Evolutionary conservation across 2,329 filamentous ascomycete genomes (phyloP), one percentile per base, ranked within the genome.

Genomic region (Fusarium torreyae): DNA sequence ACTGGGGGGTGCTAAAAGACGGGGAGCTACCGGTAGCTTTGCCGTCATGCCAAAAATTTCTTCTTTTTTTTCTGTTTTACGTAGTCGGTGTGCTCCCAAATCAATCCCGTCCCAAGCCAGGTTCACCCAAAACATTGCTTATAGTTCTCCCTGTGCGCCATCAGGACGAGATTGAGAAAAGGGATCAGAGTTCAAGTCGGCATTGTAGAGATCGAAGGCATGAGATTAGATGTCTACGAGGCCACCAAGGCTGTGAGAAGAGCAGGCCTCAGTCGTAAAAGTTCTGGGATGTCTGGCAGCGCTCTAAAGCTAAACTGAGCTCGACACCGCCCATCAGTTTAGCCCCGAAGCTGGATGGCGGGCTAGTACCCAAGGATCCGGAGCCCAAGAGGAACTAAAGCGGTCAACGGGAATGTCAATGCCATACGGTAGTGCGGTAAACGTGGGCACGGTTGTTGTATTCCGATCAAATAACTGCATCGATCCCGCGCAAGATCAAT

Each of bases 291-390:
- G 57, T 45, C 61, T 69, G 70, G 66, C 70, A 72, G 59, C 64
- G 43, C 66, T 54, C 57, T 38, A 60, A 63, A 71, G 69, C 65
- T 63, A 64, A 69, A 66, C 65, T 64, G 55, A 59, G 57, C 50
- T 69, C 63, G 71, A 75, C 72, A 74, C 72, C 72, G 72, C 72
- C 69, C 62, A 69, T 72, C 54, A 48, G 58, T 52, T 69, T 74
- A 75, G 69, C 59, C 66, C 57, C 61, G 45, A 71, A 54, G 52
- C 60, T 64, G 72, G 70, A 65, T 66, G 66, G 66, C 70, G 66
- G 67, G 67, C 63, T 62, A 71, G 65, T 46, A 59, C 57, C 69
- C 70, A 71, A 70, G 64, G 45, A 69, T 63, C 69, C 62, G 72
- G 71, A 68, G 72, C 64, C 55, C 60, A 48, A 65, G 53, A 66